Conservation (phyloP, 2,329 filamentous ascomycete genomes). For the Trichoderma koningiopsis region DNA sequence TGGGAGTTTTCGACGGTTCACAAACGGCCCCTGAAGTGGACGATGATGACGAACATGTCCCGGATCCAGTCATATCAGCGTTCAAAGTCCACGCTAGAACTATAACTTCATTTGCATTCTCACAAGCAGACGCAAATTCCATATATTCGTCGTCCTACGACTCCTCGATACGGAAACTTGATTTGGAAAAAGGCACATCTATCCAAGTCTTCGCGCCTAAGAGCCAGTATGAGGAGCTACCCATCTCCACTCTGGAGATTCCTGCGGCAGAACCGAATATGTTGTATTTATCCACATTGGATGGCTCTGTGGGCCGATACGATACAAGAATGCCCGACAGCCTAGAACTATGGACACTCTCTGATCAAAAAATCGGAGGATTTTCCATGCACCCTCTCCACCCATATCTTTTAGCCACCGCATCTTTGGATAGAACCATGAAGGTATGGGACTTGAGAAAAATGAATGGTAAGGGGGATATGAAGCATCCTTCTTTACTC, state of each 20-base stretch:
- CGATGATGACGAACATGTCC: constrained; percentile 65
- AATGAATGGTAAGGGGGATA: constrained; percentile 64
- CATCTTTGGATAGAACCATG: constrained; percentile 83
- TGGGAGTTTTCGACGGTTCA: constrained; percentile 89
- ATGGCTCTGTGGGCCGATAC: constrained; percentile 77
- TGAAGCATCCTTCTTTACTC: constrained; percentile 66
- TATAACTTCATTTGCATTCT: constrained; percentile 81
- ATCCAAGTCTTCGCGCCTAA: constrained; percentile 78
- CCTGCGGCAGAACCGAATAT: constrained; percentile 68
- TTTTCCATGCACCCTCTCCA: constrained; percentile 81
- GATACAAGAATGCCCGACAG: constrained; percentile 67
- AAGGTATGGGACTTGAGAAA: constrained; percentile 93
- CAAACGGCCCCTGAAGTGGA: constrained; percentile 64
- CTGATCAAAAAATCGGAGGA: constrained; percentile 93
- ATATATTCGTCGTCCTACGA: constrained; percentile 91
- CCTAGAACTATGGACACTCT: constrained; percentile 71
- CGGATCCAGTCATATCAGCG: constrained; percentile 79
- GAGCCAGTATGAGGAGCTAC: constrained; percentile 69
- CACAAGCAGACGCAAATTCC: constrained; percentile 69
- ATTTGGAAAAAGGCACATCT: constrained; percentile 77
- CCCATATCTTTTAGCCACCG: constrained; percentile 83
- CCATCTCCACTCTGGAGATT: constrained; percentile 84
- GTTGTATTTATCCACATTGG: constrained; percentile 84
- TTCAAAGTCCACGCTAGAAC: constrained; percentile 90
- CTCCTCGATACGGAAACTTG: constrained; percentile 83